Evolutionary conservation across 805 yeast species (phyloP).

Genomic region (Myxozyma neotropica): DNA sequence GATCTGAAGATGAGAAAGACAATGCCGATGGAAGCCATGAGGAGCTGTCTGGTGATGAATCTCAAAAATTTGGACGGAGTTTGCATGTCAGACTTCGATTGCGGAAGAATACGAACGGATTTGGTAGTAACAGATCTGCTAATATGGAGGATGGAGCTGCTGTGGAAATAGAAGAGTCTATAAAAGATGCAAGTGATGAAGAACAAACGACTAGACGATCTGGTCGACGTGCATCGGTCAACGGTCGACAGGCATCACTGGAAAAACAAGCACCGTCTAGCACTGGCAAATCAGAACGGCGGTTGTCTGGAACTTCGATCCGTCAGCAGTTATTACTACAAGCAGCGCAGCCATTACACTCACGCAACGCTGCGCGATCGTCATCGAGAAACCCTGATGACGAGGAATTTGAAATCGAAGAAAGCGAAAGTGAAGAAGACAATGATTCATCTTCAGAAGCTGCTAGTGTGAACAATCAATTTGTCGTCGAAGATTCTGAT

Average conservation of each 20-base stretch:
- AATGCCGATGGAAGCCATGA: background rate
- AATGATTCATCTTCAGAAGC: conserved; percentile 31
- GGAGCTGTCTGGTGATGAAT: conserved; percentile 5
- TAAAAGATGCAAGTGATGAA: background rate
- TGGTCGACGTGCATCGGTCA: background rate
- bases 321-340: conserved; percentile 29
- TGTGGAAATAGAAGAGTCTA: background rate
- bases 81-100: conserved; percentile 12
- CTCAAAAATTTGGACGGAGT: conserved; percentile 8
- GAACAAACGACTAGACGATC: background rate
- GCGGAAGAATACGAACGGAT: background rate
- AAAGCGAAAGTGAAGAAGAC: conserved; percentile 36
- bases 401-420: conserved; percentile 22
- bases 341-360: background rate
- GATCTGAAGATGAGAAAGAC: background rate
- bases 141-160: background rate
- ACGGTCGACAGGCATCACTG: background rate
- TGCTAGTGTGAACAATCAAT: conserved; percentile 32
- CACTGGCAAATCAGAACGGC: background rate
- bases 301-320: conserved; percentile 21
- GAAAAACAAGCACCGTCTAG: background rate
- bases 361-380: conserved; percentile 46
- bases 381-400: conserved; percentile 30
- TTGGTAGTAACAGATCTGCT: background rate
- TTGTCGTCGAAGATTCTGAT: conserved; percentile 33